Base-by-base conservation (phyloP, 2,329 filamentous ascomycete species). In the Zasmidium citrigriseum region DNA sequence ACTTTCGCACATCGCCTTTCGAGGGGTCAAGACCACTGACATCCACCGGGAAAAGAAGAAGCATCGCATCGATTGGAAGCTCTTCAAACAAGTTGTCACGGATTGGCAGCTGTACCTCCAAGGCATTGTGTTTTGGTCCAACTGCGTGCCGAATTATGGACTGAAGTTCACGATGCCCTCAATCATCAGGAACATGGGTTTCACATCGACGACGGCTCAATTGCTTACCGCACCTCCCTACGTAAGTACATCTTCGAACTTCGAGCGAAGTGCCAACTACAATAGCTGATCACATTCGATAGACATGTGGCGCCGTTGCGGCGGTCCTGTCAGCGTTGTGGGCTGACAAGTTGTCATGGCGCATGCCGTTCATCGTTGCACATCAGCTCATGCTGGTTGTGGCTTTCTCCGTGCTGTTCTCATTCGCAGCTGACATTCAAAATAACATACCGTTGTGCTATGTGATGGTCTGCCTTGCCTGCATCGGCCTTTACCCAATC, bases 1-100 rank as follows among this genome's bases (percentile, higher is more conserved):
- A 75, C 4, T 92, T 87, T 89, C 71, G 63, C 1, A 85, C 84
- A 23, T 88, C 89, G 0, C 59, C 70, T 29, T 78, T 83, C 29
- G 88, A 86, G 0, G 72, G 1, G 52, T 57, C 23, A 61, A 56
- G 38, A 55, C 54, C 25, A 59, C 38, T 9, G 47, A 54, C 18
- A 55, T 66, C 14, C 46, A 64, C 18, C 34, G 68, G 10, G 58
- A 55, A 16, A 23, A 48, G 81, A 88, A 85, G 55, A 65, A 55
- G 76, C 7, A 29, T 7, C 65, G 45, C 0, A 64, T 78, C 75
- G 22, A 79, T 45, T 71, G 69, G 70, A 60, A 63, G 12, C 4
- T 71, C 38, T 38, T 63, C 16, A 63, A 61, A 51, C 41, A 58
- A 53, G 50, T 64, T 27, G 45, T 64, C 5, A 63, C 59, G 4